Base-by-base conservation (phyloP, 495 filamentous ascomycete species). In the Evernia prunastri region DNA sequence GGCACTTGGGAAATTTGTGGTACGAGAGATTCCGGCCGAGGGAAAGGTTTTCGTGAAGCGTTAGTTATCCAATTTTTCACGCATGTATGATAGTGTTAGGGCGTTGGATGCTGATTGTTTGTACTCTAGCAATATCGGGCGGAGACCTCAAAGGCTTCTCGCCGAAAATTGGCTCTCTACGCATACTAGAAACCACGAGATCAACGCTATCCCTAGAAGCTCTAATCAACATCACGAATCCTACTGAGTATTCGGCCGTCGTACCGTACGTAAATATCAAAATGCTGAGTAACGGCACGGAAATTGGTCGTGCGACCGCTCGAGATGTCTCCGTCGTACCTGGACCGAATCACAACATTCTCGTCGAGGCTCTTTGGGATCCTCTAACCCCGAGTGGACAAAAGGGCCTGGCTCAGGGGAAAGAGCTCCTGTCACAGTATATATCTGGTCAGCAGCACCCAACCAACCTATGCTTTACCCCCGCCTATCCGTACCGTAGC, bases 31-130 rank as follows among this genome's bases (percentile, higher is more conserved):
- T 66, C 93, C 93, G 17, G 90, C 89, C 8, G 81, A 92, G 75
- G 93, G 94, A 49, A 82, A 86, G 67, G 84, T 98, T 54, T 86
- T 86, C 70, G 84, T 98, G 72, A 94, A 96, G 81, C 89, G 91
- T 92, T 77, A 84, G 84, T 87, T 74, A 61, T 73, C 73, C 69
- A 73, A 63, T 66, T 59, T 58, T 64, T 23, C 47, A 58, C 51
- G 62, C 36, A 64, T 64, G 67, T 69, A 69, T 36, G 59, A 33
- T 66, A 69, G 63, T 51, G 39, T 36, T 56, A 61, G 45, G 51
- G 56, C 61, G 18, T 59, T 43, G 15, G 47, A 61, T 56, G 64
- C 64, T 66, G 64, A 66, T 66, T 31, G 39, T 49, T 57, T 53
- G 62, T 77, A 76, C 73, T 72, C 54, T 75, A 82, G 77, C 76